Evolutionary conservation across 2,329 filamentous ascomycete species (phyloP), one percentile per base, ranked within the genome.

Genomic region (Apiospora kogelbergensis): DNA sequence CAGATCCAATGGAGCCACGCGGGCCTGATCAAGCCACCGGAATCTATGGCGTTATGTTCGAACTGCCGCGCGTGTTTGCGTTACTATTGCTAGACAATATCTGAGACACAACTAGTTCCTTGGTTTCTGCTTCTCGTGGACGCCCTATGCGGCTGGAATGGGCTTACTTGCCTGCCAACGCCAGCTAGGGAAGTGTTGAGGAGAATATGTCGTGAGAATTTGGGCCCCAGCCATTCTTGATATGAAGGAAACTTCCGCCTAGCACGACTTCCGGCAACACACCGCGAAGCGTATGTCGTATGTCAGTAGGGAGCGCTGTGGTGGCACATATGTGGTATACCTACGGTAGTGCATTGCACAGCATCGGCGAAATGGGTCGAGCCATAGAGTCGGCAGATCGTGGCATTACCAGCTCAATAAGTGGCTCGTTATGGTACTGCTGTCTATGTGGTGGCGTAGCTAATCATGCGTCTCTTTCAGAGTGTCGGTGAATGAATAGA

Each of bases 11-110:
- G 30, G 53, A 60, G 53, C 53, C 53, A 60, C 53, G 53, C 53
- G 30, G 30, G 30, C 53, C 53, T 37, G 53, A 9, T 60, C 53
- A 60, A 60, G 53, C 53, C 53, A 60, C 53, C 53, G 53, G 30
- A 37, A 60, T 60, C 53, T 53, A 37, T 60, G n/a, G 53, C 53
- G 48, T 37, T 37, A 37, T 60, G 53, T 60, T 60, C 4, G 30
- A 60, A 60, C 53, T 60, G 53, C 53, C 53, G 53, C 53, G 53
- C 53, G 30, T 60, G 53, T 11, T 60, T 60, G 53, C 30, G 53
- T 60, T 60, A 60, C 53, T 37, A 37, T 37, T 37, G 22, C 30
- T 60, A 60, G 53, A 22, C 53, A 37, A 37, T 37, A 37, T 37
- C 53, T 60, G 53, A 60, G 37, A 60, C 53, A 60, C 53, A 13